A percentile compares a stretch with the other conserved stretches of the same genome.
Evolutionary conservation across 2,329 filamentous ascomycete species (phyloP).

Genomic region (Graphiopsis chlorocephala): DNA sequence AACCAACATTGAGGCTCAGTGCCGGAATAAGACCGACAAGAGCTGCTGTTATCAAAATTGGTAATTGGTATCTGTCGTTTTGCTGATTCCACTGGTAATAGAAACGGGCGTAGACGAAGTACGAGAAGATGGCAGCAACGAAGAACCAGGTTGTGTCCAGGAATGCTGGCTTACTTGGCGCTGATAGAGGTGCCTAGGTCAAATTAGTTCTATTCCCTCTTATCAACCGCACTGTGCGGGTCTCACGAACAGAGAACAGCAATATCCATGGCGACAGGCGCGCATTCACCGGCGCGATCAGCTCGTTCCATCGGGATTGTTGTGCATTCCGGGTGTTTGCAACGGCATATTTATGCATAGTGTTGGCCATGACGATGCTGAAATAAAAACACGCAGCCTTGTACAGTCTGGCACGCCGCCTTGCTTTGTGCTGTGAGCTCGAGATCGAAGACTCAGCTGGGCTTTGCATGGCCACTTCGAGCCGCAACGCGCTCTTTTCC

Average conservation of each 20-base stretch:
- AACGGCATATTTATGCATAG: neutral
- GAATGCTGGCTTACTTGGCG: neutral
- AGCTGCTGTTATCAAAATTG: neutral
- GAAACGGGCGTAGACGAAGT: neutral
- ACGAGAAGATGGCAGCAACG: neutral
- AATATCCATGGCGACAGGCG: neutral
- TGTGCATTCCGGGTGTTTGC: neutral
- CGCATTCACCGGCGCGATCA: neutral
- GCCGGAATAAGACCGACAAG: neutral
- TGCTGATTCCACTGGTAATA: neutral
- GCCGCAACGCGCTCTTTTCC: neutral
- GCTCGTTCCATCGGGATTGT: neutral
- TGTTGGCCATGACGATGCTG: neutral
- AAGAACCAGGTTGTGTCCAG: neutral
- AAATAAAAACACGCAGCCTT: neutral
- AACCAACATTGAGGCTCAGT: neutral
- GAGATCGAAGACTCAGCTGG: neutral
- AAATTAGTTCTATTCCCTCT: neutral
- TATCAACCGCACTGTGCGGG: neutral
- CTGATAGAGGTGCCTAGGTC: neutral
- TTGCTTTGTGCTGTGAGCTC: neutral
- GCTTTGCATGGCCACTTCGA: neutral
- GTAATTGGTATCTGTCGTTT: neutral
- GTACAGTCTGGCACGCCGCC: neutral
- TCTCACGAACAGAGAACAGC: neutral